Base-by-base conservation (phyloP, 768 basidiomycete species). In the Termitomyces bulborhizus region DNA sequence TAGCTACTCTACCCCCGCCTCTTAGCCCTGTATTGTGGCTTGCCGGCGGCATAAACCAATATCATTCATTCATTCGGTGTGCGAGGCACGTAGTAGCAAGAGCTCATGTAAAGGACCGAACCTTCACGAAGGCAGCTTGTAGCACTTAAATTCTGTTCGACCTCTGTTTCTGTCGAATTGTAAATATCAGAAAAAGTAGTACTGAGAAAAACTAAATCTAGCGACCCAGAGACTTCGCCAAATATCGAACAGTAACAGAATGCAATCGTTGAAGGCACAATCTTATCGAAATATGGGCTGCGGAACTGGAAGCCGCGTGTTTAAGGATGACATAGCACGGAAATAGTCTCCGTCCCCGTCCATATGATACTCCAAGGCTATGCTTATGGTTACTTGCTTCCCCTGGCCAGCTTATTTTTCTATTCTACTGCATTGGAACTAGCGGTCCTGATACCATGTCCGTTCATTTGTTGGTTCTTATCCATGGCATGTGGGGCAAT, bases 401-500 rank as follows among this genome's bases (percentile, higher is more conserved):
- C 6, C 15, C n/a, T 16, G 21, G 11, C 16, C 26, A 40, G 5
- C 26, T 9, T 9, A 18, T 39, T 11, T 49, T 15, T 29, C 29
- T 29, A 29, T 3, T 3, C 29, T 29, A 29, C 29, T 29, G 4
- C 21, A 1, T 26, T 48, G 34, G 2, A 8, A 26, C 4, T 6
- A 37, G 4, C 21, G 16, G 8, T 37, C 6, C 8, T 39, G n/a
- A 6, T 13, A 26, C 1, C 4, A 73, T 73, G 72, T 53, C 66
- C 16, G 60, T 75, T 11, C 79, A 80, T 55, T 72, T 80, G n/a
- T 68, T 80, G 6, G 76, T 79, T 24, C 71, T 83, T 21, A 73
- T 80, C 18, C 79, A 80, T 62, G 81, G 92, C 39, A 90, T 94
- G 84, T 93, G 90, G 92, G 92, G 91, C 0, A 78, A 83, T 61